Conservation (phyloP, 1,139 yeast genomes). For the Candida tetrigidarum region DNA sequence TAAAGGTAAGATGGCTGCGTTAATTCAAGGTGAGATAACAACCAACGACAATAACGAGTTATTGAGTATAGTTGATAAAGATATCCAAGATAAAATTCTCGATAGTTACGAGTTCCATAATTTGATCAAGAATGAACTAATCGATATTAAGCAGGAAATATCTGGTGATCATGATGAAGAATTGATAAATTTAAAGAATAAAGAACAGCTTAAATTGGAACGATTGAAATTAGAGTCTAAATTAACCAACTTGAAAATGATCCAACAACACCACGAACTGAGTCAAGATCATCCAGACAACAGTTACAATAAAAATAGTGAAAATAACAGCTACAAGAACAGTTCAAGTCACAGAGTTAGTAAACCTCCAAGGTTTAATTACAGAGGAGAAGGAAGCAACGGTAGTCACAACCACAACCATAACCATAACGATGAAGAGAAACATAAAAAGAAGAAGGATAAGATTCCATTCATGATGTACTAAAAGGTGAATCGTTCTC, state of each 20-base stretch:
- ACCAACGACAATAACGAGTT: constrained; percentile 18
- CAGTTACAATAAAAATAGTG: constrained; percentile 3
- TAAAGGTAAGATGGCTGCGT: constrained; percentile 55
- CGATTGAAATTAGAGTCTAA: constrained; percentile 15
- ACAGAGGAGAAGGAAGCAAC: constrained; percentile 13
- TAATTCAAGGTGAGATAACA: constrained; percentile 54
- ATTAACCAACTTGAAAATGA: constrained; percentile 59
- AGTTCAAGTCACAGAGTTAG: constrained; percentile 24
- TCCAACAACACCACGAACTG: constrained; percentile 7
- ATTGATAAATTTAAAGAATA: constrained; percentile 24
- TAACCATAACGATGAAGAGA: constrained; percentile 1
- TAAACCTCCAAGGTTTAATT: constrained; percentile 38
- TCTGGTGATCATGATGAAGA: constrained; percentile 49
- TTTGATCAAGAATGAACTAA: constrained; percentile 34
- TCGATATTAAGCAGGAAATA: constrained; percentile 36
- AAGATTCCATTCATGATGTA: constrained; percentile 22
- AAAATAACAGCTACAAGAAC: constrained; percentile 7
- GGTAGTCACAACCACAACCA: background rate
- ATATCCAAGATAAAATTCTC: constrained; percentile 49
- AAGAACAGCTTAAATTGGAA: constrained; percentile 16
- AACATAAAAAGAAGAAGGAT: constrained; percentile 14
- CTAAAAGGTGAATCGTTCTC: constrained; percentile 9
- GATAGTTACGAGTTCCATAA: constrained; percentile 48
- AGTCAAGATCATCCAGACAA: background rate
- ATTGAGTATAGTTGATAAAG: constrained; percentile 47